A percentile compares a stretch with the other conserved stretches of the same genome.
phyloP scores from a whole-genome alignment of 768 basidiomycete genomes.

The Trametes cingulata region DNA sequence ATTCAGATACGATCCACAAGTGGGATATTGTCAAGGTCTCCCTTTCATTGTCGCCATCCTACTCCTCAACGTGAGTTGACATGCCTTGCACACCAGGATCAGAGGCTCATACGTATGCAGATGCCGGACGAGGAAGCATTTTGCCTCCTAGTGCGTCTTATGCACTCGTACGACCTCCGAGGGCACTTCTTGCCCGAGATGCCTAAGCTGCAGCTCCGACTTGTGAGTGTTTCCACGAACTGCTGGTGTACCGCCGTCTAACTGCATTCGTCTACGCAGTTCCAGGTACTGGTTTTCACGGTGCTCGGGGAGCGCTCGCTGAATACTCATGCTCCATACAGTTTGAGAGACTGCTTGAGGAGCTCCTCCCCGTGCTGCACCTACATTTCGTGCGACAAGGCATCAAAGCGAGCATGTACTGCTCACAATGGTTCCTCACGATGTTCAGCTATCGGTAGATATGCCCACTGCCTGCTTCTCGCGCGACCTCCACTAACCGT shows the following conservation, averaged over 20 bases:
- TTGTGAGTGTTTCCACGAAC: conserved; percentile 50
- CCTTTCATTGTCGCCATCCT: conserved; percentile 96
- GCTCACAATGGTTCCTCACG: conserved; percentile 98
- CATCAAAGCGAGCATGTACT: conserved; percentile 97
- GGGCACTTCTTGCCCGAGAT: conserved; percentile 99
- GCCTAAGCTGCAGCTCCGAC: conserved; percentile 92
- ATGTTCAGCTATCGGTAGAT: conserved; percentile 90
- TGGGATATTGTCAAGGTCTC: conserved; percentile 97
- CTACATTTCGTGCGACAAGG: conserved; percentile 93
- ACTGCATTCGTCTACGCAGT: conserved; percentile 37
- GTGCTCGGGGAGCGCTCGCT: neutral
- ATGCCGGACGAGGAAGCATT: conserved; percentile 99
- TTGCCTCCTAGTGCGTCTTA: conserved; percentile 88
- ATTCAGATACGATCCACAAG: conserved; percentile 83
- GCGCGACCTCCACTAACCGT: neutral
- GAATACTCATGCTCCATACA: conserved; percentile 34
- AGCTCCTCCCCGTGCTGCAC: conserved; percentile 88
- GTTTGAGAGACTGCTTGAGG: conserved; percentile 95
- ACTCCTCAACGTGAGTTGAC: conserved; percentile 73
- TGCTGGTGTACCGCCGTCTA: neutral
- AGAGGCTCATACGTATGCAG: conserved; percentile 40
- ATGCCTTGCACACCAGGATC: neutral
- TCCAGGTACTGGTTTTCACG: conserved; percentile 65
- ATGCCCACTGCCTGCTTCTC: neutral
- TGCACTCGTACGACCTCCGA: conserved; percentile 95